Percentiles rank a stretch among this genome's conserved stretches.
These are phyloP conservation scores for Penicillium longicatenatum DNA, from an alignment of 495 filamentous ascomycete genomes.

Conservation along the genomic window DNA sequence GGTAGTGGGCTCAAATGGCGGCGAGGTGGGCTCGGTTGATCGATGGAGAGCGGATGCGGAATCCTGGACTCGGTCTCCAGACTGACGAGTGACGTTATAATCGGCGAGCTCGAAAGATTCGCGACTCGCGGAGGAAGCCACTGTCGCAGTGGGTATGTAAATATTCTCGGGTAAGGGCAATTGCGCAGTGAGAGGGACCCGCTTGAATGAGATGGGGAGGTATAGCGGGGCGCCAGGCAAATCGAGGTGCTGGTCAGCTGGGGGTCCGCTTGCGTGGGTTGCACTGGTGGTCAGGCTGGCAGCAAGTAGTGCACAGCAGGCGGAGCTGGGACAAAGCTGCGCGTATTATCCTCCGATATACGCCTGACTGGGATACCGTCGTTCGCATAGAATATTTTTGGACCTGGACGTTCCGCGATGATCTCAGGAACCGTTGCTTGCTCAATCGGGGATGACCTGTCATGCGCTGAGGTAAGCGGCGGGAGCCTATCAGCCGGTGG, in stretches of 20 bases:
- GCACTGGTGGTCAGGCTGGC: conserved; percentile 26
- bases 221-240: conserved; percentile 22
- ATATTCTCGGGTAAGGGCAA: neutral
- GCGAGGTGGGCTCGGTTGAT: neutral
- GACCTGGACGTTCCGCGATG: conserved; percentile 8
- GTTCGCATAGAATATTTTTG: neutral
- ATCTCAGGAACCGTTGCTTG: conserved; percentile 19
- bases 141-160: conserved; percentile 24
- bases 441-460: conserved; percentile 16
- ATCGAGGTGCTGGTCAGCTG: conserved; percentile 27
- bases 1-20: conserved; percentile 13
- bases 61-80: conserved; percentile 9
- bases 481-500: conserved; percentile 14
- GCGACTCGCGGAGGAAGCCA: conserved; percentile 27
- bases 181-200: conserved; percentile 13
- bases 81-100: conserved; percentile 25
- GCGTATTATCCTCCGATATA: conserved; percentile 18
- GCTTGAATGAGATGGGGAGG: conserved; percentile 13
- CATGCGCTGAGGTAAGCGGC: conserved; percentile 17
- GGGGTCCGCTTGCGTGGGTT: conserved; percentile 19
- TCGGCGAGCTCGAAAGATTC: conserved; percentile 43
- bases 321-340: neutral
- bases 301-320: conserved; percentile 13
- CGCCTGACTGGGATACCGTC: neutral
- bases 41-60: conserved; percentile 12